A percentile compares a stretch with the other conserved stretches of the same genome.
phyloP scores from a whole-genome alignment of 2,329 filamentous ascomycete genomes.

The Cordyceps tenuipes region DNA sequence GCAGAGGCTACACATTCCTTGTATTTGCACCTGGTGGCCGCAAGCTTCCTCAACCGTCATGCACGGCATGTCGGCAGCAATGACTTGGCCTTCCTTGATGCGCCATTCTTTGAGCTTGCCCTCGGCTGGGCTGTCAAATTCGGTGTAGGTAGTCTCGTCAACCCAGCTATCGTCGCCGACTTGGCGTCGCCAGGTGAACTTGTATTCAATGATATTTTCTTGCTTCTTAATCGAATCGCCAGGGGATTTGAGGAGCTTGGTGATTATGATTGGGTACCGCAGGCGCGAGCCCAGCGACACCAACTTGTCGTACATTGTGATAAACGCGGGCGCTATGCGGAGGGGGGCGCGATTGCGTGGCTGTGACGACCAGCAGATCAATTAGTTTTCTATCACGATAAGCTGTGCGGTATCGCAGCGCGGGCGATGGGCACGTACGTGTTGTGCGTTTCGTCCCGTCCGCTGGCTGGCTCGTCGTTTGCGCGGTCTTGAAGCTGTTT shows the following conservation, averaged over 20 bases:
- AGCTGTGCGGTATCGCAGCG: not conserved
- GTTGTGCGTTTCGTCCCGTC: not conserved
- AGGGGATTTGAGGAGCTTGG: slow-evolving; percentile 66
- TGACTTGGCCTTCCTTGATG: slow-evolving; percentile 57
- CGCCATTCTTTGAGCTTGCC: slow-evolving; percentile 72
- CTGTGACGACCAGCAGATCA: not conserved
- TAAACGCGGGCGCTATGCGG: not conserved
- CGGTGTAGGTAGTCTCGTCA: slow-evolving; percentile 61
- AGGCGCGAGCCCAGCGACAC: slow-evolving; percentile 54
- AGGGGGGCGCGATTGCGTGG: slow-evolving; percentile 6
- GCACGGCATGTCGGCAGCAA: slow-evolving; percentile 49
- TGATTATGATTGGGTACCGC: slow-evolving; percentile 90
- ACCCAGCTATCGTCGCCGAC: slow-evolving; percentile 57
- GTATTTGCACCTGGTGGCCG: slow-evolving; percentile 82
- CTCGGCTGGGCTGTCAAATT: slow-evolving; percentile 77
- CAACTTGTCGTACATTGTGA: slow-evolving; percentile 30
- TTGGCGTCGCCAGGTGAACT: slow-evolving; percentile 70
- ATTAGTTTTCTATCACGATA: not conserved
- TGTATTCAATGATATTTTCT: slow-evolving; percentile 77
- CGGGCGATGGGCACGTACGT: not conserved
- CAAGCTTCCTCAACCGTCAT: slow-evolving; percentile 86
- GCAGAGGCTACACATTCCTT: slow-evolving; percentile 83
- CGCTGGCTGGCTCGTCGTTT: not conserved
- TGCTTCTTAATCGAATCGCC: slow-evolving; percentile 69
- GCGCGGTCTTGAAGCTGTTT: not conserved